Evolutionary conservation across 2,329 filamentous ascomycete species (phyloP).

Genomic region (Thermoascus crustaceus): DNA sequence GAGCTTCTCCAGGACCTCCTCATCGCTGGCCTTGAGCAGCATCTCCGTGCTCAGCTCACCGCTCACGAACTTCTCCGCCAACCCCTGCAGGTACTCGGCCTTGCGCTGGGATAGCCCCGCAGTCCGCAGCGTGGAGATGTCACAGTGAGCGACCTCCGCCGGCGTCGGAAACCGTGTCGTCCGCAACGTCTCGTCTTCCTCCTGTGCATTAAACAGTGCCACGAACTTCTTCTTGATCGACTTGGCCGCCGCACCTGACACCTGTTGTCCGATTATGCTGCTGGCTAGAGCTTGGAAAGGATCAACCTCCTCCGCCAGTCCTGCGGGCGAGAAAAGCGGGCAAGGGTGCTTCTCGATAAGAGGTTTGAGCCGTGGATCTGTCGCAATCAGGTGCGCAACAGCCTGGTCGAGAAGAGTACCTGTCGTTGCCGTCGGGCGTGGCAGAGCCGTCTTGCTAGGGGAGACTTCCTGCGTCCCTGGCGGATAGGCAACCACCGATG

Average conservation of each 20-base stretch:
- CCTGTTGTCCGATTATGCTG: slow-evolving; percentile 93
- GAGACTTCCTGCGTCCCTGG: slow-evolving; percentile 27
- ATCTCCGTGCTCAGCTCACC: slow-evolving; percentile 70
- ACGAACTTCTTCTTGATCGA: slow-evolving; percentile 85
- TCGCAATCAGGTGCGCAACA: slow-evolving; percentile 61
- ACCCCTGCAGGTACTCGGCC: slow-evolving; percentile 83
- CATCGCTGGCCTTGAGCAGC: slow-evolving; percentile 71
- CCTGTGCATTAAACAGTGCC: slow-evolving; percentile 52
- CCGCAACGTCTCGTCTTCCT: slow-evolving; percentile 15
- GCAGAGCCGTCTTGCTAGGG: slow-evolving; percentile 33
- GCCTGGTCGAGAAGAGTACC: slow-evolving; percentile 67
- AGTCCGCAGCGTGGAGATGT: slow-evolving; percentile 63
- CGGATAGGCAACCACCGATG: slow-evolving; percentile 42
- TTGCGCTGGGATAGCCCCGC: slow-evolving; percentile 90
- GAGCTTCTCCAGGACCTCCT: slow-evolving; percentile 73
- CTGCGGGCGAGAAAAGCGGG: slow-evolving; percentile 68
- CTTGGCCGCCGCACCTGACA: slow-evolving; percentile 82
- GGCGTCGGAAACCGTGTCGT: slow-evolving; percentile 61
- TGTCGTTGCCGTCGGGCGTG: slow-evolving; percentile 50
- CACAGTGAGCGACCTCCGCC: slow-evolving; percentile 56
- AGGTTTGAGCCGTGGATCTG: slow-evolving; percentile 63
- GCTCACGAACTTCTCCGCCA: slow-evolving; percentile 69
- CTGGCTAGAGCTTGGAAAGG: slow-evolving; percentile 77
- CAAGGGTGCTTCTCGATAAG: slow-evolving; percentile 71
- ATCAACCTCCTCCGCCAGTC: slow-evolving; percentile 76